A percentile compares a stretch with the other conserved stretches of the same genome.
These are phyloP conservation scores for Flaveria sonorensis DNA, from an alignment of 129 eudicot species.

Conservation along the genomic window DNA sequence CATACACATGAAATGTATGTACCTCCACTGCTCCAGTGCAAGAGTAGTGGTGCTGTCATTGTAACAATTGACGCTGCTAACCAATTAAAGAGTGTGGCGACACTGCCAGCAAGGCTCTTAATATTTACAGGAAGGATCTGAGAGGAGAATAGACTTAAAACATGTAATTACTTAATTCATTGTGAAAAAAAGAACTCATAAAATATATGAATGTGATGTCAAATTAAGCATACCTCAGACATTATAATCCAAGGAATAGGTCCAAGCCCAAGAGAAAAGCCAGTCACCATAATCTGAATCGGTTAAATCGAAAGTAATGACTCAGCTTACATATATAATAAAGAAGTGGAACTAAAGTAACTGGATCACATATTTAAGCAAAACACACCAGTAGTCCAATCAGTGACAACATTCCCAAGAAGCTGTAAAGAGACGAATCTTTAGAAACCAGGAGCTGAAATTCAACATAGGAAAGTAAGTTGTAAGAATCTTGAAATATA, in stretches of 20 bases:
- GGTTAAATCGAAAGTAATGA: constrained; percentile 9
- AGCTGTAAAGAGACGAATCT: constrained; percentile 37
- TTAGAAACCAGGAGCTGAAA: constrained; percentile 36
- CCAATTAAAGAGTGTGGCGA: constrained; percentile 78
- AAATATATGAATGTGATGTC: not conserved
- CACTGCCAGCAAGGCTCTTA: constrained; percentile 89
- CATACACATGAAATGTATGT: constrained; percentile 22
- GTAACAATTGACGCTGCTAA: constrained; percentile 60
- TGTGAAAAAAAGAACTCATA: not conserved
- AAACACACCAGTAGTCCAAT: constrained; percentile 65
- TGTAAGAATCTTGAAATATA: no score
- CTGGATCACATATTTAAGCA: not conserved
- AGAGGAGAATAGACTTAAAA: constrained; percentile 14
- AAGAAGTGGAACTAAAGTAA: not conserved
- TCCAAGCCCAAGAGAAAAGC: constrained; percentile 81
- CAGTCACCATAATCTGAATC: constrained; percentile 65
- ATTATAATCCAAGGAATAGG: constrained; percentile 89
- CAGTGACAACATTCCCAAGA: constrained; percentile 56
- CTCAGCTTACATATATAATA: not conserved
- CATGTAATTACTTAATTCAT: not conserved
- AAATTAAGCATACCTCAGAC: constrained; percentile 70
- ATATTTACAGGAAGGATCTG: constrained; percentile 88
- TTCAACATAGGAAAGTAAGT: constrained; percentile 28
- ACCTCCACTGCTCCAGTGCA: constrained; percentile 90
- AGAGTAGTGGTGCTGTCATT: constrained; percentile 68